Evolutionary conservation across 176 grass and related monocot genomes (phyloP).

Genomic region (Thalia dealbata): DNA sequence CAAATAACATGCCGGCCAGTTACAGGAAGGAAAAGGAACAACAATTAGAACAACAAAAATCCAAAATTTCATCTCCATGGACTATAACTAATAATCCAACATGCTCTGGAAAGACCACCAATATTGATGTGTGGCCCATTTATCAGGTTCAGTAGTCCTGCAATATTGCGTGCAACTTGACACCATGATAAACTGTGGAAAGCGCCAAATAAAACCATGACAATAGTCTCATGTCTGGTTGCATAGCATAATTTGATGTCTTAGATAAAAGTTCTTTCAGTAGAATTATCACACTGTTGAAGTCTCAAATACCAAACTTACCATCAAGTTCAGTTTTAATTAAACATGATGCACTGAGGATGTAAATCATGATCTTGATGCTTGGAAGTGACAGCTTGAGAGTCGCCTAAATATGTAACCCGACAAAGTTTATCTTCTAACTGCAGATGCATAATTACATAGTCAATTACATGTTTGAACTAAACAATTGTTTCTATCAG

Average conservation of each 20-base stretch:
- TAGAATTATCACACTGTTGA: not conserved
- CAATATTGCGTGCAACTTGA: not conserved
- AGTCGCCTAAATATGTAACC: not conserved
- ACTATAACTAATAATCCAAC: not conserved
- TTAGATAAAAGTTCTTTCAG: not conserved
- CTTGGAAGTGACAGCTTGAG: not conserved
- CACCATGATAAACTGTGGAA: not conserved
- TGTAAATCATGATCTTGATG: not conserved
- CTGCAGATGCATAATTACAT: not conserved
- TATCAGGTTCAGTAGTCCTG: not conserved
- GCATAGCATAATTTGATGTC: not conserved
- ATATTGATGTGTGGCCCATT: not conserved
- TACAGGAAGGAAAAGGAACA: not conserved
- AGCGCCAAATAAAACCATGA: not conserved
- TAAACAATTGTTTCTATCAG: not conserved
- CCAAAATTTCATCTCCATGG: not conserved
- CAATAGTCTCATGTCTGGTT: not conserved
- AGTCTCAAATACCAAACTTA: conserved; percentile 1
- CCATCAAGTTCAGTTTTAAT: not conserved
- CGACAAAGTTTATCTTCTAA: not conserved
- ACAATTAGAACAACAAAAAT: not conserved
- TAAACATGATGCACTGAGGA: not conserved
- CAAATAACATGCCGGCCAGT: not conserved
- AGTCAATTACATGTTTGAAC: not conserved
- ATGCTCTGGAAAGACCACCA: not conserved